Percentiles rank a stretch among this genome's conserved stretches.
Evolutionary conservation across 306 rosid species (phyloP).

Genomic region (Lathyrus oleraceus): DNA sequence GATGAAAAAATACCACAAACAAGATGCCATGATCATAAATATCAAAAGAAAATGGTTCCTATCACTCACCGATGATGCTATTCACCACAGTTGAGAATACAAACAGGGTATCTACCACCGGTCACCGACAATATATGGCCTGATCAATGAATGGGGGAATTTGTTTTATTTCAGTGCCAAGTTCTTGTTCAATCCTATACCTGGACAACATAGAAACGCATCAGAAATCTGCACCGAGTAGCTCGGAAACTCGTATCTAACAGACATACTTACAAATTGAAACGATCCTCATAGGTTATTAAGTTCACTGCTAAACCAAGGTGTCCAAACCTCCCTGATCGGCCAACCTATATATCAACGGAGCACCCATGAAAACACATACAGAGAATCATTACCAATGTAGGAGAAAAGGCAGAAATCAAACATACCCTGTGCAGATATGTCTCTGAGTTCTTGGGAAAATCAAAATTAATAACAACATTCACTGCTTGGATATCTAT

Average conservation of each 20-base stretch:
- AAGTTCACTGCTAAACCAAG: conserved; percentile 98
- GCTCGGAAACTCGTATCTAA: conserved; percentile 18
- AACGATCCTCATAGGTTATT: conserved; percentile 98
- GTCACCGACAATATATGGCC: conserved; percentile 91
- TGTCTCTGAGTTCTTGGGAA: conserved; percentile 95
- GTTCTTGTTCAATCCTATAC: conserved; percentile 97
- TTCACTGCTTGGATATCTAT: conserved; percentile 99
- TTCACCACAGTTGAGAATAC: conserved; percentile 46
- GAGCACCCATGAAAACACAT: conserved; percentile 29
- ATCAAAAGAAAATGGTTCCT: neutral
- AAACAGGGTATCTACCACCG: conserved; percentile 42
- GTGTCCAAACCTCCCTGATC: conserved; percentile 99
- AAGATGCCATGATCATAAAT: conserved; percentile 5
- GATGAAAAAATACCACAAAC: conserved; percentile 5
- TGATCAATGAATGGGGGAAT: conserved; percentile 97
- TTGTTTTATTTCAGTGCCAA: conserved; percentile 96
- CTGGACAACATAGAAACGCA: conserved; percentile 43
- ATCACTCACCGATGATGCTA: conserved; percentile 43
- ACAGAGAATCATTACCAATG: neutral
- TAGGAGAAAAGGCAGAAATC: conserved; percentile 20
- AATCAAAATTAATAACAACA: conserved; percentile 95
- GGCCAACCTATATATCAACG: conserved; percentile 76
- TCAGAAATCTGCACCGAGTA: conserved; percentile 11
- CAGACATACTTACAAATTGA: conserved; percentile 72
- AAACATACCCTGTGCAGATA: conserved; percentile 91